A percentile compares a stretch with the other conserved stretches of the same genome.
These are phyloP conservation scores for Cucumis sativus DNA, from an alignment of 306 rosid genomes.

Conservation along the genomic window DNA sequence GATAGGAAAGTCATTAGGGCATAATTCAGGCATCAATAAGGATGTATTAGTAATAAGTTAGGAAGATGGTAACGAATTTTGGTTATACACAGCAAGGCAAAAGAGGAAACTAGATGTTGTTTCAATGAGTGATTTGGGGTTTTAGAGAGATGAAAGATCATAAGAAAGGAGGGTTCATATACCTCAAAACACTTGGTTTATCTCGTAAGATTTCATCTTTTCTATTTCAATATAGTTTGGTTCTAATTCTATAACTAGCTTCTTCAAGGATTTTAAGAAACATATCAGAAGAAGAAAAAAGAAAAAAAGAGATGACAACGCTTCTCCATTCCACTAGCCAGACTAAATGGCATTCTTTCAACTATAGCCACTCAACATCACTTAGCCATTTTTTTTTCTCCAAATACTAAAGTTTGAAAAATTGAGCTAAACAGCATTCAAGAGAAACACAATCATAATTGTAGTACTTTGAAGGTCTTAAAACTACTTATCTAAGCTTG, in stretches of 20 bases:
- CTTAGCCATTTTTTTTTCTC: background rate
- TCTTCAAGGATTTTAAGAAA: background rate
- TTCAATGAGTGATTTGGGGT: too few species aligned
- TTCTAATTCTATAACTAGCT: background rate
- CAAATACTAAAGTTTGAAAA: background rate
- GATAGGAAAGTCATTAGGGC: too few species aligned
- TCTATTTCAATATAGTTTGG: too few species aligned
- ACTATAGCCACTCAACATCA: background rate
- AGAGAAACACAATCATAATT: background rate
- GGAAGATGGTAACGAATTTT: too few species aligned
- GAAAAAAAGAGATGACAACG: background rate
- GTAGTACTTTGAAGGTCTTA: background rate
- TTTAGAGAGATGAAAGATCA: too few species aligned
- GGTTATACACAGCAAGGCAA: too few species aligned
- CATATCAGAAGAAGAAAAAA: background rate
- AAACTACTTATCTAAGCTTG: background rate
- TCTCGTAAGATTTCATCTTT: too few species aligned
- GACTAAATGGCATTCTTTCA: background rate
- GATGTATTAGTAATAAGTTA: too few species aligned
- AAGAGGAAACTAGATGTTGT: too few species aligned
- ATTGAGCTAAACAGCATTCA: background rate
- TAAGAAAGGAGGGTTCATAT: too few species aligned
- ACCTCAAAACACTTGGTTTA: too few species aligned
- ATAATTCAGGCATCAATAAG: too few species aligned
- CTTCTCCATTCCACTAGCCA: background rate